Evolutionary conservation across 768 basidiomycete species (phyloP).

Genomic region (Peribolospora baueri): DNA sequence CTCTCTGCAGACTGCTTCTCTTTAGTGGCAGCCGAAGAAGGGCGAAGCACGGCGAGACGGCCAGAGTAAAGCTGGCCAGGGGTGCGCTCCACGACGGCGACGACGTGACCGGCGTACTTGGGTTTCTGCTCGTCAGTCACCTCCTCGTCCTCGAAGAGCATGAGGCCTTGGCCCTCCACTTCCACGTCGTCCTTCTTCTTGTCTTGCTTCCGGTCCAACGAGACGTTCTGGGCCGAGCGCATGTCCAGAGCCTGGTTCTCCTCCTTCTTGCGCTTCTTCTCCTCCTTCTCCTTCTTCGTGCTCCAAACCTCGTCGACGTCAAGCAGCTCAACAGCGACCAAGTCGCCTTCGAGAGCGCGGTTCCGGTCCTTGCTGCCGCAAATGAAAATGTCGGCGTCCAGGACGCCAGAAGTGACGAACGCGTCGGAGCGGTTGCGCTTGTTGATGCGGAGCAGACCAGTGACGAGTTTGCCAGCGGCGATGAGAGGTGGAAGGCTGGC

Average conservation of each 20-base stretch:
- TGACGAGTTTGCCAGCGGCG: slow-evolving; percentile 88
- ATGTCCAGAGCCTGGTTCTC: slow-evolving; percentile 88
- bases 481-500: slow-evolving; percentile 88
- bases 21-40: slow-evolving; percentile 89
- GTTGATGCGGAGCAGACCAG: slow-evolving; percentile 81
- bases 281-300: slow-evolving; percentile 99
- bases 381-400: slow-evolving; percentile 97
- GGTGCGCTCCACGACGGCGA: slow-evolving; percentile 98
- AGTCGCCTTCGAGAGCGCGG: slow-evolving; percentile 90
- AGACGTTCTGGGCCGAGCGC: slow-evolving; percentile 26
- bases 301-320: slow-evolving; percentile 97
- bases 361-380: slow-evolving; percentile 98
- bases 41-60: slow-evolving; percentile 77
- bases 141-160: slow-evolving; percentile 96
- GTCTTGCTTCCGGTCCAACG: slow-evolving; percentile 63
- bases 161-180: slow-evolving; percentile 91
- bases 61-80: slow-evolving; percentile 96
- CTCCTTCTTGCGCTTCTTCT: slow-evolving; percentile 99
- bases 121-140: slow-evolving; percentile 97
- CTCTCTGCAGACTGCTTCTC: slow-evolving; percentile 97
- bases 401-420: slow-evolving; percentile 89
- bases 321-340: slow-evolving; percentile 87
- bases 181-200: slow-evolving; percentile 99
- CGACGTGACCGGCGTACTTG: slow-evolving; percentile 94
- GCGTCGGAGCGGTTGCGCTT: slow-evolving; percentile 97